Conservation (phyloP, 2,329 filamentous ascomycete species). For the Pseudogymnoascus sp. region DNA sequence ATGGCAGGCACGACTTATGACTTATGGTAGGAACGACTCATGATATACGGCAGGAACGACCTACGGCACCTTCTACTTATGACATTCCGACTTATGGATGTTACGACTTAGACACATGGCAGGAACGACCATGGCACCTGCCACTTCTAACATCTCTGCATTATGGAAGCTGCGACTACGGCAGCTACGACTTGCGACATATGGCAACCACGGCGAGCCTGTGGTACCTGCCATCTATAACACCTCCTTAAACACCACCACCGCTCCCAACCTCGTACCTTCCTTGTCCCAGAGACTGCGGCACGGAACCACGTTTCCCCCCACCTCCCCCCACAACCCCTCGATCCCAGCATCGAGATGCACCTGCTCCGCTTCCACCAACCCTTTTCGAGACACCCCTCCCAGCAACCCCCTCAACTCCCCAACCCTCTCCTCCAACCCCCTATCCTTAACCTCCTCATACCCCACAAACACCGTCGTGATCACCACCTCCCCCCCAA, state of each 20-base stretch:
- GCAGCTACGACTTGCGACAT: not conserved
- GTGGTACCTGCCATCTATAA: not conserved
- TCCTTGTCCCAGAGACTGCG: slow-evolving; percentile 33
- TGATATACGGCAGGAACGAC: not conserved
- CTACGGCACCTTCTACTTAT: not conserved
- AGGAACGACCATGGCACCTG: not conserved
- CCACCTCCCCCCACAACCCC: not conserved
- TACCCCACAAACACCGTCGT: slow-evolving; percentile 10
- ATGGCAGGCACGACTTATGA: not conserved
- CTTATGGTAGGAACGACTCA: not conserved
- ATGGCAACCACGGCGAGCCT: not conserved
- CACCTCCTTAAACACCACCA: slow-evolving; percentile 8
- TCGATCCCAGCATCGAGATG: slow-evolving; percentile 13
- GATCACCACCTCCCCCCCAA: not conserved
- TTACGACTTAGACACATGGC: not conserved
- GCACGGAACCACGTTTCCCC: slow-evolving; percentile 32
- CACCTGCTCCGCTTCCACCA: not conserved
- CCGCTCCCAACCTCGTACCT: slow-evolving; percentile 28
- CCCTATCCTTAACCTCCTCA: slow-evolving; percentile 11
- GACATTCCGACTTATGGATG: not conserved
- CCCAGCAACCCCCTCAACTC: not conserved
- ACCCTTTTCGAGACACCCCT: not conserved
- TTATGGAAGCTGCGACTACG: not conserved
- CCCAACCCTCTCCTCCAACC: not conserved
- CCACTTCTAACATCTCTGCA: not conserved